phyloP scores from a whole-genome alignment of 495 filamentous ascomycete genomes.

The Podospora pseudopauciseta region DNA sequence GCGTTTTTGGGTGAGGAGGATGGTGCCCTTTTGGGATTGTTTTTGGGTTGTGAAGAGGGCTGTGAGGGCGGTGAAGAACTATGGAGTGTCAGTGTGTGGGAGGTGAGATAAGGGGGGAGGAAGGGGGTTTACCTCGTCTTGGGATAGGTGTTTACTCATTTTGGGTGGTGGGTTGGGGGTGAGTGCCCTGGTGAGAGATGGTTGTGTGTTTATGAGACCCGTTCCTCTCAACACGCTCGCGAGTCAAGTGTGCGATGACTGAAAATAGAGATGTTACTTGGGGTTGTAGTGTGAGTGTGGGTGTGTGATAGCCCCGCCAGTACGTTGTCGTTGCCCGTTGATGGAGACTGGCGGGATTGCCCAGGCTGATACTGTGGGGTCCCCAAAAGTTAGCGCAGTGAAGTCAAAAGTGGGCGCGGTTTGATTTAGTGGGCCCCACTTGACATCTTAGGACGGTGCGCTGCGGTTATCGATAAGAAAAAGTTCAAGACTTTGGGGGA shows the following conservation, averaged over 20 bases:
- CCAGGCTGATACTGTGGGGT: not conserved
- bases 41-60: constrained; percentile 68
- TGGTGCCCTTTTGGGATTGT: constrained; percentile 66
- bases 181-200: not conserved
- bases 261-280: not conserved
- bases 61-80: constrained; percentile 86
- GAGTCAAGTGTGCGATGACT: not conserved
- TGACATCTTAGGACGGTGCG: not conserved
- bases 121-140: constrained; percentile 62
- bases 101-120: constrained; percentile 2
- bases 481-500: not conserved
- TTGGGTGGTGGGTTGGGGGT: constrained; percentile 3
- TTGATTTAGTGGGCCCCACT: not conserved
- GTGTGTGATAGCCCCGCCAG: constrained; percentile 12
- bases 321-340: constrained; percentile 14
- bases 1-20: constrained; percentile 85
- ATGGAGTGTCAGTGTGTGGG: constrained; percentile 17
- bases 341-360: constrained; percentile 6
- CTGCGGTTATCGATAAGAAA: not conserved
- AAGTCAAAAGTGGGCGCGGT: not conserved
- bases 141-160: constrained; percentile 51
- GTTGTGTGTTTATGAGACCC: not conserved
- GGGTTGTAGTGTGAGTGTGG: not conserved
- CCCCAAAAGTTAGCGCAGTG: not conserved
- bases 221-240: not conserved